Percentiles rank a stretch among this genome's conserved stretches.
Evolutionary conservation across 2,329 filamentous ascomycete genomes (phyloP).

Genomic region (Aurifilum marmelostoma): DNA sequence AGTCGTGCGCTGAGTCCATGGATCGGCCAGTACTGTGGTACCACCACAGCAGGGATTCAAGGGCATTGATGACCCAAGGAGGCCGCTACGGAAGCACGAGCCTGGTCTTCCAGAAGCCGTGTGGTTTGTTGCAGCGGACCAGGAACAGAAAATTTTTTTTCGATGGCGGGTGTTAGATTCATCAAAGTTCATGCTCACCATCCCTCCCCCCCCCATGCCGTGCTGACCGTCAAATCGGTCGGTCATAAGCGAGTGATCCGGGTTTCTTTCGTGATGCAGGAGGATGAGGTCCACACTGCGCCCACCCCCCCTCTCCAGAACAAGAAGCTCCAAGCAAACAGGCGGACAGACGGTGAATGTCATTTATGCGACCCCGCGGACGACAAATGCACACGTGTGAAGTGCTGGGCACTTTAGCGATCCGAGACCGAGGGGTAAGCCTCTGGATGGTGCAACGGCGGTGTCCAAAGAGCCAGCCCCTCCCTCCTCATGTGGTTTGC

Average conservation of each 20-base stretch:
- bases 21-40: slow-evolving; percentile 9
- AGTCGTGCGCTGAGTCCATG: slow-evolving; percentile 14
- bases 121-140: slow-evolving; percentile 11
- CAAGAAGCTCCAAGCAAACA: slow-evolving; percentile 24
- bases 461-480: slow-evolving; percentile 4
- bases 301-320: slow-evolving; percentile 22
- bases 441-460: slow-evolving; percentile 2
- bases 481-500: slow-evolving; percentile 6
- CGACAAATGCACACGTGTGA: slow-evolving; percentile 13
- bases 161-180: slow-evolving; percentile 16
- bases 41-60: slow-evolving; percentile 19
- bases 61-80: slow-evolving; percentile 14
- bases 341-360: slow-evolving; percentile 16
- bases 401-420: not conserved
- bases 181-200: slow-evolving; percentile 17
- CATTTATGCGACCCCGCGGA: slow-evolving; percentile 13
- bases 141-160: slow-evolving; percentile 9
- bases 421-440: slow-evolving; percentile 12
- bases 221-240: slow-evolving; percentile 25
- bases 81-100: slow-evolving; percentile 16
- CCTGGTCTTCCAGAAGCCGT: slow-evolving; percentile 23
- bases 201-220: not conserved
- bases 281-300: slow-evolving; percentile 26
- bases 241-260: slow-evolving; percentile 30
- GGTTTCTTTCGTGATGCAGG: slow-evolving; percentile 30